Conservation (phyloP, 495 filamentous ascomycete genomes). For the Pseudotulostoma volvatum region DNA sequence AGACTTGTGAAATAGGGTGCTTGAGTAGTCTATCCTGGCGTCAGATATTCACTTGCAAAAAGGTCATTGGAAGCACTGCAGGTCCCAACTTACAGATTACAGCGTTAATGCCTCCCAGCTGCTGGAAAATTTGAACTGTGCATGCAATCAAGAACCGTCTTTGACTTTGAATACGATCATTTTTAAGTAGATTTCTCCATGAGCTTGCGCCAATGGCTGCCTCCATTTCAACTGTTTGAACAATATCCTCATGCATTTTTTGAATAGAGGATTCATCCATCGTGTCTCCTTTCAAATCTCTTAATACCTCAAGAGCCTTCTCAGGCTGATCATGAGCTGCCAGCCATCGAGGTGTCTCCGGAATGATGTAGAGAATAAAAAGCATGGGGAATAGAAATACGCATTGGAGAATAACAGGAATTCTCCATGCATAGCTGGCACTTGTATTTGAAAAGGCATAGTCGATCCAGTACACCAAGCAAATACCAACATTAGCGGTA, state of each 20-base stretch:
- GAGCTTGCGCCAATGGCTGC: conserved; percentile 7
- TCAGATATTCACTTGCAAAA: conserved; percentile 2
- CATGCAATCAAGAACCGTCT: conserved; percentile 13
- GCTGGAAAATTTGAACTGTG: conserved; percentile 16
- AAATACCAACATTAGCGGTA: conserved; percentile 22
- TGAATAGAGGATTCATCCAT: conserved; percentile 6
- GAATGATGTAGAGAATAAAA: conserved; percentile 15
- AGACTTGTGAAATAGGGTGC: conserved; percentile 6
- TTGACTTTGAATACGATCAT: conserved; percentile 13
- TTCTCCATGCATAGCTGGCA: conserved; percentile 18
- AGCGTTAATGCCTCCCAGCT: conserved; percentile 17
- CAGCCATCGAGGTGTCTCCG: conserved; percentile 29
- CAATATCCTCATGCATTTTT: conserved; percentile 1
- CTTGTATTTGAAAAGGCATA: conserved; percentile 23
- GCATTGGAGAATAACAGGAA: conserved; percentile 22
- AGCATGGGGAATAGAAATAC: conserved; percentile 19
- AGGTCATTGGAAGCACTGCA: too few species aligned
- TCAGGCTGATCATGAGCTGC: conserved; percentile 20
- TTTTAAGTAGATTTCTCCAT: conserved; percentile 13
- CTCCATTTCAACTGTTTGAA: conserved; percentile 6
- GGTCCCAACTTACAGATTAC: conserved; percentile 11
- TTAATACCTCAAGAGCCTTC: conserved; percentile 21
- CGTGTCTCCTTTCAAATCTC: conserved; percentile 10
- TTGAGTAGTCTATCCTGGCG: too few species aligned
- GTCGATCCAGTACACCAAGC: conserved; percentile 31